Percentiles rank a stretch among this genome's conserved stretches.
Evolutionary conservation across 139 green algal species (phyloP).

Genomic region (Picochlorum sp.): DNA sequence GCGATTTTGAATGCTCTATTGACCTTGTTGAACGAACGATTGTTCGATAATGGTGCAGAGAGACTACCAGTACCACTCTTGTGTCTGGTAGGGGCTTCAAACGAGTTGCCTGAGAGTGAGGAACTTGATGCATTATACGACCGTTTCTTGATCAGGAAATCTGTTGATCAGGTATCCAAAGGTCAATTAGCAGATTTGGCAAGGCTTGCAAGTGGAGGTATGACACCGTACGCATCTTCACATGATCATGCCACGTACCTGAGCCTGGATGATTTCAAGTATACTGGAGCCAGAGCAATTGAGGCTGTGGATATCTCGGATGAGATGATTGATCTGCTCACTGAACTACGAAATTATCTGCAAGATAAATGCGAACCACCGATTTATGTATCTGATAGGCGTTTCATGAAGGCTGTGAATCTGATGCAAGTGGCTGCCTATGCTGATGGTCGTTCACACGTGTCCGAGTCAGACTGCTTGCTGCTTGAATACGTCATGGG

Average conservation of each 20-base stretch:
- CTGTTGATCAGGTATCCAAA: constrained; percentile 47
- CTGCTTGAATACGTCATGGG: constrained; percentile 86
- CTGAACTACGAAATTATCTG: constrained; percentile 60
- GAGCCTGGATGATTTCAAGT: constrained; percentile 42
- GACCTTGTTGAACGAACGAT: constrained; percentile 91
- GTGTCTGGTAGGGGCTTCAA: constrained; percentile 70
- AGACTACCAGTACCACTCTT: constrained; percentile 52
- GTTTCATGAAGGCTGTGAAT: constrained; percentile 55
- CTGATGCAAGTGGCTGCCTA: constrained; percentile 70
- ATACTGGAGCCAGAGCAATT: constrained; percentile 24
- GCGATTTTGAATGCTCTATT: constrained; percentile 93
- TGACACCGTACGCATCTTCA: not conserved
- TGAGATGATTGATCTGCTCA: constrained; percentile 64
- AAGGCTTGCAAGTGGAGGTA: not conserved
- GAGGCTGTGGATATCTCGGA: constrained; percentile 48
- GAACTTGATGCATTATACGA: constrained; percentile 93
- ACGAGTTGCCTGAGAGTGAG: constrained; percentile 84
- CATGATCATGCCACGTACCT: constrained; percentile 15
- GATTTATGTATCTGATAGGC: constrained; percentile 61
- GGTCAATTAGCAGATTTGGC: constrained; percentile 26
- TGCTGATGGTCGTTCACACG: constrained; percentile 50
- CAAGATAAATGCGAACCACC: constrained; percentile 73
- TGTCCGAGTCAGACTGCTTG: constrained; percentile 73
- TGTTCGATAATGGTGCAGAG: constrained; percentile 86
- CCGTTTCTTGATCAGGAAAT: constrained; percentile 73